Evolutionary conservation across 306 rosid species (phyloP).

Genomic region (Lupinus albus): DNA sequence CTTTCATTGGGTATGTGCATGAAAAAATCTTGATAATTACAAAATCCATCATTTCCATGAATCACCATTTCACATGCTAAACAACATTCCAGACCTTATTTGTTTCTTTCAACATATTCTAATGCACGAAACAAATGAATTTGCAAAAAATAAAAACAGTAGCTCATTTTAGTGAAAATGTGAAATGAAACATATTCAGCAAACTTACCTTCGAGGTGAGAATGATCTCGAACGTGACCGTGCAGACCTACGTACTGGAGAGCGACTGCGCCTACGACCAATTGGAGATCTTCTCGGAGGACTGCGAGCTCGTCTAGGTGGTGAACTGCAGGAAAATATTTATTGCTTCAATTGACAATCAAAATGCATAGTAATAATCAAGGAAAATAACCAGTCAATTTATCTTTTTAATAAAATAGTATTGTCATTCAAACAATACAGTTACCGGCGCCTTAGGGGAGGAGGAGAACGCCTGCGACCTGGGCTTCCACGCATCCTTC

Average conservation of each 20-base stretch:
- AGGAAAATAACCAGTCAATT: not conserved
- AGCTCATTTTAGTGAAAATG: not conserved
- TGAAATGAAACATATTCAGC: constrained; percentile 12
- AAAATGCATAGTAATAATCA: not conserved
- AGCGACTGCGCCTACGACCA: constrained; percentile 79
- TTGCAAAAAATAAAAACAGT: not conserved
- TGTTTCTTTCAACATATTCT: not conserved
- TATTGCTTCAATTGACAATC: constrained; percentile 12
- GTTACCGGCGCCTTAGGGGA: constrained; percentile 90
- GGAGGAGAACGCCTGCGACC: constrained; percentile 80
- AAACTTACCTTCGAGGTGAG: constrained; percentile 85
- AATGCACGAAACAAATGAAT: not conserved
- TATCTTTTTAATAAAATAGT: too few species aligned
- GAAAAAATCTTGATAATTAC: constrained; percentile 16
- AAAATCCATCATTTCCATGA: constrained; percentile 14
- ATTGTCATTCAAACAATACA: not conserved
- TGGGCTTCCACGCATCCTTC: constrained; percentile 93
- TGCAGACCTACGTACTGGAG: constrained; percentile 82
- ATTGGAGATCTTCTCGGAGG: constrained; percentile 98
- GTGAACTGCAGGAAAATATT: constrained; percentile 58
- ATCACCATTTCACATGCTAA: constrained; percentile 18
- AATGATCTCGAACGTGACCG: constrained; percentile 88
- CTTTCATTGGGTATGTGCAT: not conserved
- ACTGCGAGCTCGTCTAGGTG: constrained; percentile 85
- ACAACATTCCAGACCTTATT: not conserved